These are phyloP conservation scores for Xenosphaeropsis pyriputrescens DNA, from an alignment of 2,329 filamentous ascomycete species.

Conservation along the genomic window DNA sequence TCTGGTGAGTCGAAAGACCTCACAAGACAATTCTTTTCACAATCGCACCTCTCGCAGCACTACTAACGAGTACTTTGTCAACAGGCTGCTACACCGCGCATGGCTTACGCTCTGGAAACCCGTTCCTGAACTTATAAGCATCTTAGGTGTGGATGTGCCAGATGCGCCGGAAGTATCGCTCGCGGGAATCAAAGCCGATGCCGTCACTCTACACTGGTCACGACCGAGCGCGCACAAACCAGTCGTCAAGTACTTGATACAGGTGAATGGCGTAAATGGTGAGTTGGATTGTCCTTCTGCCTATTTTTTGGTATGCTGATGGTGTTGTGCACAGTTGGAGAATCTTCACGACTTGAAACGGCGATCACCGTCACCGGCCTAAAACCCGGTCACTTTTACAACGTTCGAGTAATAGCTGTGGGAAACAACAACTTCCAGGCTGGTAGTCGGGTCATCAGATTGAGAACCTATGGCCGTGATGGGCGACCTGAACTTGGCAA, in stretches of 20 bases:
- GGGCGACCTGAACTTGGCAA: constrained; percentile 45
- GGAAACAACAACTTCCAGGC: constrained; percentile 88
- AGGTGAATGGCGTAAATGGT: constrained; percentile 89
- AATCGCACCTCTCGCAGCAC: background rate
- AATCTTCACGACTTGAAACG: constrained; percentile 66
- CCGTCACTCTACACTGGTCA: constrained; percentile 85
- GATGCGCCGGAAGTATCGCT: constrained; percentile 80
- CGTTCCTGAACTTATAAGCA: constrained; percentile 77
- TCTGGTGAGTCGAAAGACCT: constrained; percentile 12
- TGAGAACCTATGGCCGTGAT: constrained; percentile 60
- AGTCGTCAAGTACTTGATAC: constrained; percentile 71
- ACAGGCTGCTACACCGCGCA: constrained; percentile 70
- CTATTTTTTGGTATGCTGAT: too few relatives aligned
- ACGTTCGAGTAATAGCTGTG: constrained; percentile 82
- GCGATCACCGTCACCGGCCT: constrained; percentile 86
- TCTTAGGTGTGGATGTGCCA: constrained; percentile 88
- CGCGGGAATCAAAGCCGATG: constrained; percentile 75
- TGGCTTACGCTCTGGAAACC: constrained; percentile 84
- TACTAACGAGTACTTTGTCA: background rate
- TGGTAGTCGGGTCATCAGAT: constrained; percentile 69
- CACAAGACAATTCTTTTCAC: background rate
- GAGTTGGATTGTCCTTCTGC: constrained; percentile 16
- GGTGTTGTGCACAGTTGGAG: constrained; percentile 47
- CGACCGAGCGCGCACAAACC: constrained; percentile 48
- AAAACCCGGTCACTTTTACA: constrained; percentile 79